phyloP scores from a whole-genome alignment of 441 rosid genomes.

The Syzygium malaccense region DNA sequence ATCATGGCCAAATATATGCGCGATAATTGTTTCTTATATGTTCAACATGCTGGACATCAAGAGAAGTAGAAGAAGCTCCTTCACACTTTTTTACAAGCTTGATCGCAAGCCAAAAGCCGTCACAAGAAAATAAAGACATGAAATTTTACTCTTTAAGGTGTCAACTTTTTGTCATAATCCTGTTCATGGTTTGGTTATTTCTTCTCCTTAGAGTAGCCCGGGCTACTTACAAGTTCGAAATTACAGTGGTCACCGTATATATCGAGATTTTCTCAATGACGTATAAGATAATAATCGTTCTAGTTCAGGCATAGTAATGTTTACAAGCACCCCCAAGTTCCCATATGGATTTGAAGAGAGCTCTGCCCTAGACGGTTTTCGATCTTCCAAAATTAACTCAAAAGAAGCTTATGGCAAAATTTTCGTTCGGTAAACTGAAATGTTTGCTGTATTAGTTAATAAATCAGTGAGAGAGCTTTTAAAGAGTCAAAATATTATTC shows the following conservation, averaged over 20 bases:
- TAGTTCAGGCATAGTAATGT: fast-evolving
- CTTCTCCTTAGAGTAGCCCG: not conserved
- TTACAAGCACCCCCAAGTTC: not conserved
- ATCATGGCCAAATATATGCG: not conserved
- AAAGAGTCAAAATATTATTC: not conserved
- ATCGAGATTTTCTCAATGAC: not conserved
- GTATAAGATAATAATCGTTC: not conserved
- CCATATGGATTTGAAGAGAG: not conserved
- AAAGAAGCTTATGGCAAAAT: not conserved
- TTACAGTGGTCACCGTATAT: fast-evolving
- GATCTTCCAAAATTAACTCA: not conserved
- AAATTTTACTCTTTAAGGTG: not conserved
- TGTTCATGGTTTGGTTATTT: not conserved
- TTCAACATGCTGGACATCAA: not conserved
- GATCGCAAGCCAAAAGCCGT: not conserved
- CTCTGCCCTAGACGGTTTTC: not conserved
- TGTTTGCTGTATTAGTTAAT: too few relatives aligned
- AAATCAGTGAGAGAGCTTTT: not conserved
- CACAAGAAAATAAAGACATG: not conserved
- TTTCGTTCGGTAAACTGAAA: too few relatives aligned
- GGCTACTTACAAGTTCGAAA: not conserved
- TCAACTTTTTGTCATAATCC: not conserved
- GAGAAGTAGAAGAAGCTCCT: not conserved
- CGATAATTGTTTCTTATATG: not conserved
- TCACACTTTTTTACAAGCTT: not conserved